These are phyloP conservation scores for Erythrobasidium hasegawianum DNA, from an alignment of 1,284 basidiomycete species.

Conservation along the genomic window DNA sequence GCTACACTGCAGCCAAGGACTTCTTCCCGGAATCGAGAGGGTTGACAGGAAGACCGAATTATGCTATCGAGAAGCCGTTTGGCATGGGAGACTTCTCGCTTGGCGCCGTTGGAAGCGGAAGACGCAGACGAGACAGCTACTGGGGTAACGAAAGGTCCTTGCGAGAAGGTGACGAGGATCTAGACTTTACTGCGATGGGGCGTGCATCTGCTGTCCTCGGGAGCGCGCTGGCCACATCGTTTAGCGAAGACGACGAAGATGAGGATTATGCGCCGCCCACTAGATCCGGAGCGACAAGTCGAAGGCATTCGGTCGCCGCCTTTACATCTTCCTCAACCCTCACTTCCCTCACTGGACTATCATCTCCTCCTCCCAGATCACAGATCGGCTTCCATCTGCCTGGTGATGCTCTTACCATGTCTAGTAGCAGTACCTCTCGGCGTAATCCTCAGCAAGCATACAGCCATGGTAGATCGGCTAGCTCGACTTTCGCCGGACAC, in stretches of 20 bases:
- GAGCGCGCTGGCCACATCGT: background rate
- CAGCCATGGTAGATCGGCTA: conserved; percentile 16
- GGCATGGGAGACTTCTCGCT: background rate
- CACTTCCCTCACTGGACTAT: conserved; percentile 12
- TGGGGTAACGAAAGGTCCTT: conserved; percentile 37
- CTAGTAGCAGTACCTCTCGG: background rate
- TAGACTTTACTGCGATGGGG: background rate
- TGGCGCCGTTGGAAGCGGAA: conserved; percentile 24
- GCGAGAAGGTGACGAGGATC: conserved; percentile 27
- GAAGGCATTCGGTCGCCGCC: conserved; percentile 46
- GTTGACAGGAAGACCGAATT: background rate
- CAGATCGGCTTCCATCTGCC: conserved; percentile 43
- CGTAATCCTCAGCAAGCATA: background rate
- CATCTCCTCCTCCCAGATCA: conserved; percentile 32
- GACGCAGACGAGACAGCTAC: conserved; percentile 38
- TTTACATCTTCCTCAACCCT: conserved; percentile 37
- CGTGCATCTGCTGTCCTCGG: conserved; percentile 4
- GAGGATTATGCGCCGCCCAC: conserved; percentile 45
- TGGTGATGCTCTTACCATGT: conserved; percentile 4
- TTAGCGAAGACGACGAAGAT: conserved; percentile 43
- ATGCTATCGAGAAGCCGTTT: background rate
- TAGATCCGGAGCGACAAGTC: conserved; percentile 44
- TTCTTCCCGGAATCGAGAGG: conserved; percentile 17
- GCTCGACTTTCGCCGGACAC: conserved; percentile 4
- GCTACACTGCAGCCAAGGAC: conserved; percentile 13